These are phyloP conservation scores for Umbellularia californica DNA, from an alignment of 164 flowering plant genomes.

Conservation along the genomic window DNA sequence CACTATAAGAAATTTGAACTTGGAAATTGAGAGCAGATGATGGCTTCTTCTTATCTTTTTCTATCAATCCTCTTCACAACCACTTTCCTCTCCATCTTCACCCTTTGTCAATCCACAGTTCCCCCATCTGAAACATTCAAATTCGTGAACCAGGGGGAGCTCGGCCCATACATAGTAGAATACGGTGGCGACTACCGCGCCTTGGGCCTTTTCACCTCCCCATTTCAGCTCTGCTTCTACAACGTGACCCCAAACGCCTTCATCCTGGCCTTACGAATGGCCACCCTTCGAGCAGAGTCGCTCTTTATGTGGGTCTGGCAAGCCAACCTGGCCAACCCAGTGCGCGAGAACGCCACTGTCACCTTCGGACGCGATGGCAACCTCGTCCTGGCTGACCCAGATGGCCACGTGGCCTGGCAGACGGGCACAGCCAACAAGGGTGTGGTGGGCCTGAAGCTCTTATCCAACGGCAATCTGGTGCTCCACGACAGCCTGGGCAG, in stretches of 20 bases:
- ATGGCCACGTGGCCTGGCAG: slow-evolving; percentile 31
- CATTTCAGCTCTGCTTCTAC: slow-evolving; percentile 31
- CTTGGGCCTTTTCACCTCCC: slow-evolving; percentile 6
- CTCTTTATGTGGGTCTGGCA: slow-evolving; percentile 41
- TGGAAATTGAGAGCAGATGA: too few species aligned
- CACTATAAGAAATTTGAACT: too few species aligned
- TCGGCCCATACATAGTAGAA: slow-evolving; percentile 34
- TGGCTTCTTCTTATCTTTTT: too few species aligned
- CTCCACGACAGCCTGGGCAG: slow-evolving; percentile 17
- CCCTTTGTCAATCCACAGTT: slow-evolving; percentile 14
- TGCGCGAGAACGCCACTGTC: slow-evolving; percentile 25
- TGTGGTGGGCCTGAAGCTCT: slow-evolving; percentile 19
- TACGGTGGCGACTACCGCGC: slow-evolving; percentile 36
- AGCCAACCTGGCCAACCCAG: slow-evolving; percentile 29
- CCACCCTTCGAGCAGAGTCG: slow-evolving; percentile 11
- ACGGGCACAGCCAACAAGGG: slow-evolving; percentile 32
- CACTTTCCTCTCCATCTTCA: too few species aligned
- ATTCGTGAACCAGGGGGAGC: slow-evolving; percentile 38
- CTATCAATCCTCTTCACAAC: too few species aligned
- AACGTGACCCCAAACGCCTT: slow-evolving; percentile 30
- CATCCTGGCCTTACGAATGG: slow-evolving; percentile 26
- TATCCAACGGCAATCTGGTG: slow-evolving; percentile 28
- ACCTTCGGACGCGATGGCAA: slow-evolving; percentile 27
- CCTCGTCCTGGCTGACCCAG: slow-evolving; percentile 28
- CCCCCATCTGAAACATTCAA: slow-evolving; percentile 38